These are phyloP conservation scores for Nakazawaea anatomiae DNA, from an alignment of 805 yeast genomes.

Conservation along the genomic window DNA sequence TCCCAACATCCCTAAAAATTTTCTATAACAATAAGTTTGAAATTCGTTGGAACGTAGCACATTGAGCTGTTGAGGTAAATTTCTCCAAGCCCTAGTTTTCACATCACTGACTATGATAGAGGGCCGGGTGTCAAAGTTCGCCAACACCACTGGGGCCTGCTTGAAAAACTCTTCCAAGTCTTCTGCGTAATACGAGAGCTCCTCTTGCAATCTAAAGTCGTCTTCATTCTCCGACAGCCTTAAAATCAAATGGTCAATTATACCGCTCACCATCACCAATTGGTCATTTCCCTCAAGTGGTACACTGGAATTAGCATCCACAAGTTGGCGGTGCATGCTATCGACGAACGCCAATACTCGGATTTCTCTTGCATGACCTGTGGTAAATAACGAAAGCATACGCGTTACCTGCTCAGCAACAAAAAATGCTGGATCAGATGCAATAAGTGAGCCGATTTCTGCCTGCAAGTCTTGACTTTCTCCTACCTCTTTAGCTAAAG, in stretches of 20 bases:
- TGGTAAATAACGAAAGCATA: conserved; percentile 32
- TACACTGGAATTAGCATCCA: conserved; percentile 5
- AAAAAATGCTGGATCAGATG: not conserved
- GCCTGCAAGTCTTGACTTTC: conserved; percentile 6
- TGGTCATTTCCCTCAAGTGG: conserved; percentile 15
- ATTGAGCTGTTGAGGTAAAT: conserved; percentile 42
- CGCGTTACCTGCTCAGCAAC: conserved; percentile 26
- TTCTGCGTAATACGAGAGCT: conserved; percentile 10
- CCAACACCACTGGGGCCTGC: conserved; percentile 5
- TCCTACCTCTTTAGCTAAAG: conserved; percentile 10
- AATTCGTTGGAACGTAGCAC: conserved; percentile 43
- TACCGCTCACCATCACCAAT: conserved; percentile 52
- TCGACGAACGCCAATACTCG: conserved; percentile 48
- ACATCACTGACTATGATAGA: conserved; percentile 45
- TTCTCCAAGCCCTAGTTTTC: conserved; percentile 46
- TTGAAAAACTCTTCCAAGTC: conserved; percentile 18
- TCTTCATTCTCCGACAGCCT: conserved; percentile 15
- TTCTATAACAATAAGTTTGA: conserved; percentile 59
- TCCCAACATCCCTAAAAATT: conserved; percentile 36
- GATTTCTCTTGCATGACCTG: conserved; percentile 59
- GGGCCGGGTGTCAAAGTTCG: not conserved
- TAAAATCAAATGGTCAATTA: conserved; percentile 46
- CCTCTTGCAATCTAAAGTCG: conserved; percentile 15
- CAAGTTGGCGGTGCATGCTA: conserved; percentile 13
- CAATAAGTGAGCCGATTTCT: conserved; percentile 6